Evolutionary conservation across 805 yeast species (phyloP).

Genomic region (Yamadazyma philogaea): DNA sequence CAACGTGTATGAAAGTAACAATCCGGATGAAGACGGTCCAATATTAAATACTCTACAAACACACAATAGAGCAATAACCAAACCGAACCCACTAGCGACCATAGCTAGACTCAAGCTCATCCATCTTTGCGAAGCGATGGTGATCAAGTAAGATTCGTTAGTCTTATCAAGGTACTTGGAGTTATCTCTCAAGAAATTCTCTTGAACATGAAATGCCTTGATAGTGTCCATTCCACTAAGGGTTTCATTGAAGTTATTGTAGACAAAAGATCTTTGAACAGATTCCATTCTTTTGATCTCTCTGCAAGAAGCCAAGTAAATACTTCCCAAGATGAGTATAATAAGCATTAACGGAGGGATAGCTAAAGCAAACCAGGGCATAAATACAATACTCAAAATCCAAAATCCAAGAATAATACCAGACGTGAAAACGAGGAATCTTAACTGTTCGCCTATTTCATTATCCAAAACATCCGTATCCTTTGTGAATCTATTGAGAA

Average conservation of each 20-base stretch:
- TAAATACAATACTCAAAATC: constrained; percentile 30
- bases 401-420: constrained; percentile 56
- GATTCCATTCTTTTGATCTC: constrained; percentile 38
- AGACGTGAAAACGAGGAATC: constrained; percentile 54
- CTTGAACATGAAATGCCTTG: constrained; percentile 27
- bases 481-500: constrained; percentile 79
- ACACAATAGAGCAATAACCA: constrained; percentile 30
- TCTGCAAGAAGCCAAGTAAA: constrained; percentile 33
- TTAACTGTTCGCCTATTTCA: constrained; percentile 65
- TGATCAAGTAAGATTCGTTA: constrained; percentile 33
- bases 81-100: constrained; percentile 25
- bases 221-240: constrained; percentile 35
- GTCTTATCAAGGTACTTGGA: constrained; percentile 22
- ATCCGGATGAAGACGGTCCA: constrained; percentile 33
- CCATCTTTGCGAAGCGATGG: constrained; percentile 37
- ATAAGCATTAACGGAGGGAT: constrained; percentile 27
- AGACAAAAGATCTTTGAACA: constrained; percentile 34
- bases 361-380: constrained; percentile 39
- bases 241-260: constrained; percentile 35
- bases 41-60: constrained; percentile 31
- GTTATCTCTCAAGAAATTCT: constrained; percentile 24
- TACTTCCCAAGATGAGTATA: constrained; percentile 24
- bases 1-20: constrained; percentile 32
- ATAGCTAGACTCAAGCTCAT: constrained; percentile 28
- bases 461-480: constrained; percentile 83